phyloP scores from a whole-genome alignment of 2,329 filamentous ascomycete species.

The Alternaria viburni region DNA sequence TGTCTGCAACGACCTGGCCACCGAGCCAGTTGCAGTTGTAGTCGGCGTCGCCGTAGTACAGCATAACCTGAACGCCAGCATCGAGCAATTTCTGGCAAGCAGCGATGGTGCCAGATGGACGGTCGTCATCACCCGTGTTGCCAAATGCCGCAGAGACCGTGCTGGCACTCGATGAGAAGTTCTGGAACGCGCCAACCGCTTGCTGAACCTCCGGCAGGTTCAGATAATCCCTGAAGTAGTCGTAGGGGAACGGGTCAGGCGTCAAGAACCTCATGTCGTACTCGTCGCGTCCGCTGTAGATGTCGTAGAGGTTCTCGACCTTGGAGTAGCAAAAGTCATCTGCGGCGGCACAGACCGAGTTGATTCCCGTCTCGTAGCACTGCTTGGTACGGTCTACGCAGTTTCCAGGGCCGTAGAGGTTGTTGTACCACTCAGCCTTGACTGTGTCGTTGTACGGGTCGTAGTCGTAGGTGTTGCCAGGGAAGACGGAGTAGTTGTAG shows the following conservation, averaged over 20 bases:
- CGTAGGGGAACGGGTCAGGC: constrained; percentile 65
- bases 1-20: constrained; percentile 50
- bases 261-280: constrained; percentile 65
- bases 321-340: constrained; percentile 63
- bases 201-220: constrained; percentile 61
- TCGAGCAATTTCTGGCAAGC: constrained; percentile 49
- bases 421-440: constrained; percentile 62
- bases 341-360: constrained; percentile 60
- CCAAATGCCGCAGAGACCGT: constrained; percentile 55
- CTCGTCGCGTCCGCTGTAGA: constrained; percentile 61
- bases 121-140: constrained; percentile 58
- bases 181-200: constrained; percentile 66
- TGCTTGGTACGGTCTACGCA: constrained; percentile 64
- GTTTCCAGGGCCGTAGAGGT: constrained; percentile 66
- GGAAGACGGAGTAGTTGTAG: constrained; percentile 64
- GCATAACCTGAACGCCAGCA: constrained; percentile 50
- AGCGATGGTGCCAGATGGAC: constrained; percentile 52
- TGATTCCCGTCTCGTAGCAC: constrained; percentile 60
- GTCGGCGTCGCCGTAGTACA: constrained; percentile 58
- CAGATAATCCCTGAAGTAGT: constrained; percentile 63
- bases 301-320: constrained; percentile 61
- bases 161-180: constrained; percentile 59
- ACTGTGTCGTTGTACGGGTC: constrained; percentile 58
- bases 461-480: constrained; percentile 65
- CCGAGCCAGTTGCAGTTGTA: constrained; percentile 58